These are phyloP conservation scores for Brettanomyces bruxellensis DNA, from an alignment of 805 yeast genomes.

Conservation along the genomic window DNA sequence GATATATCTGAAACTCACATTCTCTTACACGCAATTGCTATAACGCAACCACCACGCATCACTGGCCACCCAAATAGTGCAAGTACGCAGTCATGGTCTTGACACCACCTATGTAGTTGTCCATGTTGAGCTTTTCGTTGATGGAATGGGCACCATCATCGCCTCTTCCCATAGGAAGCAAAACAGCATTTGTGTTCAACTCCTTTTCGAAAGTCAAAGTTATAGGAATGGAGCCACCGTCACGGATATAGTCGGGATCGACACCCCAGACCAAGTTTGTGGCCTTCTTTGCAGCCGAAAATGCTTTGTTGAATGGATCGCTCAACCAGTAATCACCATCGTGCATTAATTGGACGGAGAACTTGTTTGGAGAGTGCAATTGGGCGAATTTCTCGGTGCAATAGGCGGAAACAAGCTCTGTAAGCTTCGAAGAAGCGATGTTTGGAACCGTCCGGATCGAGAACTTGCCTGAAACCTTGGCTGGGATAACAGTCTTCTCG, in stretches of 20 bases:
- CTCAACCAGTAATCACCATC: slow-evolving; percentile 96
- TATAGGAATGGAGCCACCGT: slow-evolving; percentile 98
- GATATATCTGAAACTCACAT: no score
- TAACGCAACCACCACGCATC: not conserved
- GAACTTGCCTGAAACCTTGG: slow-evolving; percentile 88
- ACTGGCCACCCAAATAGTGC: slow-evolving; percentile 56
- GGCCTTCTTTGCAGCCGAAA: slow-evolving; percentile 91
- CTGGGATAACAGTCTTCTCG: slow-evolving; percentile 97
- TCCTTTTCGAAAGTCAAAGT: slow-evolving; percentile 88
- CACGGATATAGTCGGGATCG: slow-evolving; percentile 95
- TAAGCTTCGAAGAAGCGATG: slow-evolving; percentile 73
- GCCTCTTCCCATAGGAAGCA: slow-evolving; percentile 97
- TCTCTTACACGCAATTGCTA: no score
- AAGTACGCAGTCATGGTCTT: slow-evolving; percentile 90
- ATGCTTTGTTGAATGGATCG: slow-evolving; percentile 86
- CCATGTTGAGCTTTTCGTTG: slow-evolving; percentile 84
- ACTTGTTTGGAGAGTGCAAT: slow-evolving; percentile 69
- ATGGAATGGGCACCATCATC: slow-evolving; percentile 99
- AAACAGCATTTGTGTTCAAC: slow-evolving; percentile 74
- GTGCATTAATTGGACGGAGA: slow-evolving; percentile 70
- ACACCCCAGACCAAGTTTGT: slow-evolving; percentile 91
- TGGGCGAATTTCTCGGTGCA: slow-evolving; percentile 56
- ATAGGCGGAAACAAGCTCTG: slow-evolving; percentile 65
- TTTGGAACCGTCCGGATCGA: slow-evolving; percentile 96
- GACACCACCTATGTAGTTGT: slow-evolving; percentile 87